A percentile compares a stretch with the other conserved stretches of the same genome.
Evolutionary conservation across 2,329 filamentous ascomycete species (phyloP).

Genomic region (Ceratocystis eucalypticola): DNA sequence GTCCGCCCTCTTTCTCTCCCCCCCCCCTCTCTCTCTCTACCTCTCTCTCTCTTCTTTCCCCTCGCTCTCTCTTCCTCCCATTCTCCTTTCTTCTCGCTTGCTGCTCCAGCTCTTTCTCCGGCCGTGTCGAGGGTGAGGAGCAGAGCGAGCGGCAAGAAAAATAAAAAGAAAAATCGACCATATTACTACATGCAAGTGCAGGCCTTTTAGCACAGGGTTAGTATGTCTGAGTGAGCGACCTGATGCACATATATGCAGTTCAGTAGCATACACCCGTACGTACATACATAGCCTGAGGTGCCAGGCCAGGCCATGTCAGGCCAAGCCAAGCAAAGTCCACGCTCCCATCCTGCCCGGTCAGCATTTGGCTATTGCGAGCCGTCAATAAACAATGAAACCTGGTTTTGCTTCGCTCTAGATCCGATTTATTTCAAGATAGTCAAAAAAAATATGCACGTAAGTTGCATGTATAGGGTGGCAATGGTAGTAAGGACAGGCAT

Average conservation of each 20-base stretch:
- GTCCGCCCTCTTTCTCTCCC: neutral
- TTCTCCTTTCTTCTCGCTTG: neutral
- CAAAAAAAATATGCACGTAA: neutral
- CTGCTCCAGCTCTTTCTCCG: neutral
- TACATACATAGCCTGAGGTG: neutral
- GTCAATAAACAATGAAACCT: neutral
- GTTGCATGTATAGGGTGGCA: slow-evolving; percentile 1
- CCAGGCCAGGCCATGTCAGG: neutral
- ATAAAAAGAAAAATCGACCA: neutral
- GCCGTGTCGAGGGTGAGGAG: neutral
- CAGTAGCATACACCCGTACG: neutral
- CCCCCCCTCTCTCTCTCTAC: neutral
- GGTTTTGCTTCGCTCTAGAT: neutral
- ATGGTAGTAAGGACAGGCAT: neutral
- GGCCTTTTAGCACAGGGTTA: neutral
- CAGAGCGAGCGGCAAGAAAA: neutral
- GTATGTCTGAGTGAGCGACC: neutral
- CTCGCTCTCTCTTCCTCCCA: too few species aligned
- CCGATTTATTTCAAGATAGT: neutral
- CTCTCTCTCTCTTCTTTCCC: neutral
- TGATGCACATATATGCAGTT: neutral
- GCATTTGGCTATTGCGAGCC: neutral
- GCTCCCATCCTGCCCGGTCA: too few species aligned
- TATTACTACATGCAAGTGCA: neutral
- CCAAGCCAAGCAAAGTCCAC: too few species aligned